These are phyloP conservation scores for Herpetomonas tarakana DNA, from an alignment of 208 protist genomes.

Conservation along the genomic window DNA sequence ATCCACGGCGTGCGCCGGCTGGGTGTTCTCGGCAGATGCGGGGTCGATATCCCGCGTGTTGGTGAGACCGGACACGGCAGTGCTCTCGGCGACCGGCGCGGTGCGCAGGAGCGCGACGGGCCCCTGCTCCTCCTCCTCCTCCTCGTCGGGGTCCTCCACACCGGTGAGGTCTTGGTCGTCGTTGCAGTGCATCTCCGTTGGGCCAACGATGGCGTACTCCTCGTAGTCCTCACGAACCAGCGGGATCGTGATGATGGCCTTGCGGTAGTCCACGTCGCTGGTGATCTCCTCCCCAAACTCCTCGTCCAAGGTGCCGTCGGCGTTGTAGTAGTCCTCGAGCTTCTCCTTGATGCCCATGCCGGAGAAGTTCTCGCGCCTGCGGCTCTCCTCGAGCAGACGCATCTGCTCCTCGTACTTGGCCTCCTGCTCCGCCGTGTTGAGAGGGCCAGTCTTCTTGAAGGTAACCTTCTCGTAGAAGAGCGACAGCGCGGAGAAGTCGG, in stretches of 20 bases:
- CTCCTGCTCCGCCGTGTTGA: slow-evolving; percentile 65
- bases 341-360: slow-evolving; percentile 51
- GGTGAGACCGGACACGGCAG: slow-evolving; percentile 2
- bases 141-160: slow-evolving; percentile 8
- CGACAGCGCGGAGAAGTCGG: slow-evolving; percentile 41
- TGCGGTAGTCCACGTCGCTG: slow-evolving; percentile 51
- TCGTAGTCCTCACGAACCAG: slow-evolving; percentile 63
- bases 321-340: slow-evolving; percentile 55
- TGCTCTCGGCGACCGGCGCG: not conserved
- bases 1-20: slow-evolving; percentile 6
- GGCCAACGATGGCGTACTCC: slow-evolving; percentile 13
- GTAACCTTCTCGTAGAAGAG: slow-evolving; percentile 70
- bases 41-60: slow-evolving; percentile 2
- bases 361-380: slow-evolving; percentile 32
- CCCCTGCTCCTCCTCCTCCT: slow-evolving; percentile 14
- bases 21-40: not conserved
- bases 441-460: slow-evolving; percentile 45
- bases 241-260: slow-evolving; percentile 42
- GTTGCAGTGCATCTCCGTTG: slow-evolving; percentile 9
- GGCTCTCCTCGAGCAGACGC: slow-evolving; percentile 4
- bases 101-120: slow-evolving; percentile 3
- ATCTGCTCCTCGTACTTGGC: slow-evolving; percentile 22
- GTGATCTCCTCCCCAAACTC: slow-evolving; percentile 39
- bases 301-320: slow-evolving; percentile 42
- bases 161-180: not conserved